Evolutionary conservation across 1,284 basidiomycete species (phyloP).

Genomic region (Cystobasidiaceae sp.): DNA sequence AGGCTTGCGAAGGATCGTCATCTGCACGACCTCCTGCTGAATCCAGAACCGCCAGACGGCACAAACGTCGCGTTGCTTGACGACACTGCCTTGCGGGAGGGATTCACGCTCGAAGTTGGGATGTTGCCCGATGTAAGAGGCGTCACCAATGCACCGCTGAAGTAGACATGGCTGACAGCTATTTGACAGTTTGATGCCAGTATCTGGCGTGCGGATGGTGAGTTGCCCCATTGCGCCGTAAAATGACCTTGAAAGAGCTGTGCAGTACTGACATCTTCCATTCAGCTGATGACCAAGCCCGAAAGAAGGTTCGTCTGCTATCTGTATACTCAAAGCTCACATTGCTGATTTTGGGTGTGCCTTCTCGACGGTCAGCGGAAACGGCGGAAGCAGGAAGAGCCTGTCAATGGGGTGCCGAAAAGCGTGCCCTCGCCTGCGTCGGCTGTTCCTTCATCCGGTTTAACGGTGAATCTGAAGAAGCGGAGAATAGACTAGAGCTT

Average conservation of each 20-base stretch:
- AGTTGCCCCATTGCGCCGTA: background rate
- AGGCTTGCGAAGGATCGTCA: conserved; percentile 35
- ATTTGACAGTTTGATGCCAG: conserved; percentile 10
- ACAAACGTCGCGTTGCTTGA: conserved; percentile 32
- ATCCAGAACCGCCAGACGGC: conserved; percentile 36
- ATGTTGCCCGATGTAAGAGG: conserved; percentile 20
- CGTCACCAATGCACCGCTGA: background rate
- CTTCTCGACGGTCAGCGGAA: background rate
- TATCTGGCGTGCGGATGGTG: conserved; percentile 28
- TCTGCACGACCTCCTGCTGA: conserved; percentile 35
- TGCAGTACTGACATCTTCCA: background rate
- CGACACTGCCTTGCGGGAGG: conserved; percentile 33
- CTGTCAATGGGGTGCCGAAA: background rate
- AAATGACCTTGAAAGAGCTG: no score
- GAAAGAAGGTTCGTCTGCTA: background rate
- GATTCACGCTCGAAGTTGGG: conserved; percentile 37
- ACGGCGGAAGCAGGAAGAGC: conserved; percentile 20
- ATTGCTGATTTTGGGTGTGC: no score
- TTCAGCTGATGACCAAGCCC: conserved; percentile 18
- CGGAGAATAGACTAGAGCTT: background rate
- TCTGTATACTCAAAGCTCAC: background rate
- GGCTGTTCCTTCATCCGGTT: background rate
- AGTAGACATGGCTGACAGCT: background rate
- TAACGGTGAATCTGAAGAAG: conserved; percentile 1
- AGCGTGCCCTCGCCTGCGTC: conserved; percentile 8